Base-by-base conservation (phyloP, 2,329 filamentous ascomycete species). In the Colletotrichum scovillei region DNA sequence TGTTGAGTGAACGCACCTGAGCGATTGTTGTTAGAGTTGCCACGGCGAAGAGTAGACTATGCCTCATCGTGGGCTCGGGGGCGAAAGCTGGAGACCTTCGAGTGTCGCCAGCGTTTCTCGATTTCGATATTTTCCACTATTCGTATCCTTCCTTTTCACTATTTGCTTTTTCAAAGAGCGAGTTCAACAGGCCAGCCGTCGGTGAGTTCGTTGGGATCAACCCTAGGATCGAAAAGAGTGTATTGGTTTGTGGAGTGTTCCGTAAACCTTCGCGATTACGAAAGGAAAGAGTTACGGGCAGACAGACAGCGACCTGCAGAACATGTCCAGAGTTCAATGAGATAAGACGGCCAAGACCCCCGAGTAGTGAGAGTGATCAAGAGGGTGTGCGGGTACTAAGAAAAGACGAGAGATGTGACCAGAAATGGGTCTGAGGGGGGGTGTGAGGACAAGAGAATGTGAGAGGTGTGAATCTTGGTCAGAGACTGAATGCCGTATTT, bases 101-200 rank as follows among this genome's bases (percentile, higher is more conserved):
- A 52, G 58, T 49, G 71, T 73, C 67, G 32, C 71, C 71, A 73
- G 67, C 71, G 71, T 70, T 66, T 57, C 60, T 73, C 56, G 55
- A 49, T 49, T 24, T 42, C 28, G 9, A n/a, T 55, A 11, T 24
- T 11, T 52, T 60, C 46, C 49, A 38, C n/a, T 46, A 52, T 19
- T 22, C 22, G 28, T 56, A 30, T 4, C 57, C 32, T 52, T 57
- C 28, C 4, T 19, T 57, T 63, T 64, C 19, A 28, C 7, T 42
- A 35, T 49, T 24, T 56, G 11, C 19, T 49, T 60, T 56, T 46
- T 24, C 1, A 64, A 71, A 63, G 69, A 75, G 75, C 74, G 67
- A 67, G 46, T 68, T 64, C 72, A 78, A 77, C 76, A 79, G 77
- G 66, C 78, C 78, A 78, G 78, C 78, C 78, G 79, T 80, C 75